Evolutionary conservation across 169 alveolate species (phyloP), one percentile per base, ranked within the genome.

Genomic region (Cystoisospora suis): DNA sequence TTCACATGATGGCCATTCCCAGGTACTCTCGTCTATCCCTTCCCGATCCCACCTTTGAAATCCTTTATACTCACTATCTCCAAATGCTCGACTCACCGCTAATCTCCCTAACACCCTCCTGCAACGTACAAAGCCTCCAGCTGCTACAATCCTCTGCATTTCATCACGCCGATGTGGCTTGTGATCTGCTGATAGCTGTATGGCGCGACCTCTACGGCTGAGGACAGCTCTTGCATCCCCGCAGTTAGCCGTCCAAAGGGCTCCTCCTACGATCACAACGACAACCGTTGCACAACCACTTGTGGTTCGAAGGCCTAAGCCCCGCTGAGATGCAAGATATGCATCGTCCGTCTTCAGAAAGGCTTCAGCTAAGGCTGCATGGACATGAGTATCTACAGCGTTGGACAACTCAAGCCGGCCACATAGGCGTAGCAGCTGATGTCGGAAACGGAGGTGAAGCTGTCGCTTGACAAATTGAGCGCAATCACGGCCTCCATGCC

Each of bases 171-270:
- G 96, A 96, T 75, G 96, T 92, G 92, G 99, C 72, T 99, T 99
- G 94, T 99, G 99, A 90, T 99, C 99, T 44, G 95, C 94, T 3
- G 99, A 96, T 92, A 99, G 94, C n/a, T 97, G 97, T 17, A 97
- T 93, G 1, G 98, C 98, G 45, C 88, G 90, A 2, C 99, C 98
- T 42, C 95, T 94, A 45, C 99, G 94, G 75, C 97, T 89, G 36
- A 96, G 94, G 29, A 98, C 97, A 12, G 99, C 99, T 87, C 99
- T 93, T 40, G 99, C 96, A 93, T 99, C 99, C 9, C 99, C 99
- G 69, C 99, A 99, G 94, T 98, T 98, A 34, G 99, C 99, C 72
- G 92, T 95, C 42, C 93, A 96, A 49, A 92, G 38, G 56, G 89
- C 92, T 0, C 95, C 97, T 36, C 91, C 96, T 69, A 95, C 81